A percentile compares a stretch with the other conserved stretches of the same genome.
These are phyloP conservation scores for Solanum paucissectum DNA, from an alignment of 257 asterid genomes.

Conservation along the genomic window DNA sequence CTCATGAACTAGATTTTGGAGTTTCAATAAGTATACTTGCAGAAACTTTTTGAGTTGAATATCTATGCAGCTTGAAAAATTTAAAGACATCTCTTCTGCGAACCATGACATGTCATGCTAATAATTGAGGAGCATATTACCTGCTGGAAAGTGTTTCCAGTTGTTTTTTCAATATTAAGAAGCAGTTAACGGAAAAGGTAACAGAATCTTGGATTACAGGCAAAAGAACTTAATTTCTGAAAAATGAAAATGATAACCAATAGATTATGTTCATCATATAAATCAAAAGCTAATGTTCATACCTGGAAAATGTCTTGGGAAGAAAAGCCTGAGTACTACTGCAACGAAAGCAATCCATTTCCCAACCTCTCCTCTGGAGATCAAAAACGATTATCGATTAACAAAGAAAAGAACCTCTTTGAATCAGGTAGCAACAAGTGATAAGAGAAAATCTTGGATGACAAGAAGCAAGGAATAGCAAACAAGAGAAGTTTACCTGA, in stretches of 20 bases:
- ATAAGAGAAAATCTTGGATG: not conserved
- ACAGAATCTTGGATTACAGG: not conserved
- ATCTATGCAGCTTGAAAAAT: not conserved
- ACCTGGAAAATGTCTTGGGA: conserved; percentile 96
- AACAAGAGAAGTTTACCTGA: conserved; percentile 31
- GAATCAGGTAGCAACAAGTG: not conserved
- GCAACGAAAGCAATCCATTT: conserved; percentile 80
- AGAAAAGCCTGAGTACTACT: conserved; percentile 84
- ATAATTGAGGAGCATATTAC: not conserved
- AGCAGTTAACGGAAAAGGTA: not conserved
- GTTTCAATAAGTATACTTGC: not conserved
- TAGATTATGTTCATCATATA: not conserved
- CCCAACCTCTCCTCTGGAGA: conserved; percentile 79
- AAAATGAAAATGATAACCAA: not conserved
- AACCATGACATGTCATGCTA: not conserved
- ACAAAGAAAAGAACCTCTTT: not conserved
- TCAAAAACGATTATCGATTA: not conserved
- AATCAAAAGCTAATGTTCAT: not conserved
- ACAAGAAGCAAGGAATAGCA: not conserved
- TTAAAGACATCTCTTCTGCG: not conserved
- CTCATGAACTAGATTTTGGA: too few relatives aligned
- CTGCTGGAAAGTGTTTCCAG: not conserved
- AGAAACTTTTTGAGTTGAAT: not conserved
- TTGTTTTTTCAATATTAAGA: not conserved
- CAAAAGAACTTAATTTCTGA: not conserved